Conservation (phyloP, 2,329 filamentous ascomycete species). For the Ophiocordyceps camponoti-rufipedis region DNA sequence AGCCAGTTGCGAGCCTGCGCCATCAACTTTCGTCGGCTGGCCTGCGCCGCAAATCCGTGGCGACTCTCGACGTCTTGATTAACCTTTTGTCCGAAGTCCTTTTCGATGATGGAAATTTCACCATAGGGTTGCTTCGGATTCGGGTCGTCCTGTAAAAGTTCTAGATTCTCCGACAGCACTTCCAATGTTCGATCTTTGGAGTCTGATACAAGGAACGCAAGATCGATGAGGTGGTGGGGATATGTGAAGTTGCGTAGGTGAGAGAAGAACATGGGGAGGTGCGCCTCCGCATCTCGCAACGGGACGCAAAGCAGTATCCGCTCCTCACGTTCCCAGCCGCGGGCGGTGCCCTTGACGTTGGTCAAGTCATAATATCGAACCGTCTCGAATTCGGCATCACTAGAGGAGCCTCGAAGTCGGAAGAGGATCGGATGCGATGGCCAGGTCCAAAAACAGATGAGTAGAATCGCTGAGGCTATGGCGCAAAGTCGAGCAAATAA, state of each 20-base stretch:
- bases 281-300: slow-evolving; percentile 76
- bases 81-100: slow-evolving; percentile 96
- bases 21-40: slow-evolving; percentile 87
- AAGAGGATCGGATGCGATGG: slow-evolving; percentile 49
- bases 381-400: slow-evolving; percentile 72
- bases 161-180: slow-evolving; percentile 56
- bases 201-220: slow-evolving; percentile 92
- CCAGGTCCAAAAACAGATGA: slow-evolving; percentile 62
- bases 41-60: slow-evolving; percentile 93
- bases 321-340: slow-evolving; percentile 92
- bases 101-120: slow-evolving; percentile 94
- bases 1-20: slow-evolving; percentile 96
- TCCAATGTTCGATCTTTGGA: slow-evolving; percentile 82
- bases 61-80: slow-evolving; percentile 95
- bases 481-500: slow-evolving; percentile 51
- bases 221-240: slow-evolving; percentile 86
- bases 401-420: slow-evolving; percentile 46
- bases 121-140: slow-evolving; percentile 74
- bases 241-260: slow-evolving; percentile 94
- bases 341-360: slow-evolving; percentile 76
- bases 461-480: slow-evolving; percentile 35
- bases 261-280: slow-evolving; percentile 97
- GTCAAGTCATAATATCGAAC: slow-evolving; percentile 93
- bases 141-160: slow-evolving; percentile 60
- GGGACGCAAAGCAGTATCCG: slow-evolving; percentile 89